Conservation (phyloP, 2,329 filamentous ascomycete genomes). For the Aspergillus sp. region DNA sequence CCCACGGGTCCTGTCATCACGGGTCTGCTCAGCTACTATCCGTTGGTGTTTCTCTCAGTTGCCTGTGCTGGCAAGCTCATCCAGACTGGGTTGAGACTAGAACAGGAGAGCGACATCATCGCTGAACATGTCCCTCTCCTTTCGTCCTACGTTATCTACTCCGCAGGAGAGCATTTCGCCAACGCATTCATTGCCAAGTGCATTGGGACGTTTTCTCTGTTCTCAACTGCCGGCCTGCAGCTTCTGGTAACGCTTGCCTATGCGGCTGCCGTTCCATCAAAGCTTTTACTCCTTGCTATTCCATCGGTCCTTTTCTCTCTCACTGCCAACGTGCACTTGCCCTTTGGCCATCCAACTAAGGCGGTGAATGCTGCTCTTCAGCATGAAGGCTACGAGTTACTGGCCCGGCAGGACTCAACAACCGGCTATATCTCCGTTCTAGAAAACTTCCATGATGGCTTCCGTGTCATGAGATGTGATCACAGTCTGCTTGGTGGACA, state of each 20-base stretch:
- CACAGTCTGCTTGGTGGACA: conserved; percentile 91
- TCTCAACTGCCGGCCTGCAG: conserved; percentile 68
- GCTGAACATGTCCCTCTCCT: conserved; percentile 60
- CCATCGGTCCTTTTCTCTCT: conserved; percentile 61
- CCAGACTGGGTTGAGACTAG: conserved; percentile 52
- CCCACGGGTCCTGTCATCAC: conserved; percentile 67
- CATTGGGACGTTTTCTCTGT: conserved; percentile 56
- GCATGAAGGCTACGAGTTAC: conserved; percentile 61
- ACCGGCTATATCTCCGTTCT: conserved; percentile 92
- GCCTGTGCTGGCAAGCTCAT: conserved; percentile 59
- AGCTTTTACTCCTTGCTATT: conserved; percentile 57
- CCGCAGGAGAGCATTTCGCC: conserved; percentile 37
- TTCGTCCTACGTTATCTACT: conserved; percentile 60
- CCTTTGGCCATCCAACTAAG: conserved; percentile 52
- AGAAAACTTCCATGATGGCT: conserved; percentile 64
- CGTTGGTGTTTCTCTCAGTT: conserved; percentile 58
- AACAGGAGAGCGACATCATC: conserved; percentile 49
- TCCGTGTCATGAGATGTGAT: conserved; percentile 81
- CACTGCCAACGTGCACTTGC: conserved; percentile 67
- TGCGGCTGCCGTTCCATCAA: conserved; percentile 61
- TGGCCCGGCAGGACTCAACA: conserved; percentile 76
- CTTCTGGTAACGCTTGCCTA: conserved; percentile 60
- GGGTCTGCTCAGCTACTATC: conserved; percentile 66
- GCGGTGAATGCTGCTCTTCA: conserved; percentile 61
- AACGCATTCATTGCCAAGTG: conserved; percentile 39